A percentile compares a stretch with the other conserved stretches of the same genome.
phyloP scores from a whole-genome alignment of 306 rosid genomes.

The Hippophae rhamnoides region DNA sequence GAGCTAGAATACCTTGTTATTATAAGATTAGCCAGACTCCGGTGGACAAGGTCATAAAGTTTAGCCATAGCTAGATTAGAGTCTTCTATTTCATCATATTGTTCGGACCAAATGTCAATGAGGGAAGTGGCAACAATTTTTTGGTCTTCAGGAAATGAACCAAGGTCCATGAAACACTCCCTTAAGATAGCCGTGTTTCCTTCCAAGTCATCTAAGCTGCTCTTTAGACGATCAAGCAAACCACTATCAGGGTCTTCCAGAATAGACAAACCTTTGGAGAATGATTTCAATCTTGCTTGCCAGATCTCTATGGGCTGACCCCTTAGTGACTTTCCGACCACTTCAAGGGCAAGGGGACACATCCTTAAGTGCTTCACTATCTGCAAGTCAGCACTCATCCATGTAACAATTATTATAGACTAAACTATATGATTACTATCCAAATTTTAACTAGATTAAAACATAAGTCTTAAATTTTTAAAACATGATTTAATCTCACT shows the following conservation, averaged over 20 bases:
- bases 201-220: slow-evolving; percentile 15
- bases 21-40: slow-evolving; percentile 31
- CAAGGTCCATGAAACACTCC: slow-evolving; percentile 57
- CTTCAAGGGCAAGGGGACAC: slow-evolving; percentile 44
- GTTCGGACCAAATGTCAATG: slow-evolving; percentile 53
- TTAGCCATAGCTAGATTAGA: slow-evolving; percentile 23
- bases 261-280: slow-evolving; percentile 11
- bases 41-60: slow-evolving; percentile 23
- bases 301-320: slow-evolving; percentile 19
- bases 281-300: slow-evolving; percentile 23
- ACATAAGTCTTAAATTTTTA: neutral
- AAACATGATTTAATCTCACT: too few relatives aligned
- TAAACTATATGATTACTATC: neutral
- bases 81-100: slow-evolving; percentile 28
- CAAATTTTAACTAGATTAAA: neutral
- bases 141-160: slow-evolving; percentile 58
- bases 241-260: slow-evolving; percentile 11
- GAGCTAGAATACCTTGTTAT: slow-evolving; percentile 35
- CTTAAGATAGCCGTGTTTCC: slow-evolving; percentile 2
- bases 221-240: slow-evolving; percentile 34
- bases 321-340: slow-evolving; percentile 32
- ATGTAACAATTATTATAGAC: neutral
- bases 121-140: slow-evolving; percentile 48
- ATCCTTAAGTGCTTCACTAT: slow-evolving; percentile 37
- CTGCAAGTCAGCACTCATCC: slow-evolving; percentile 27